A percentile compares a stretch with the other conserved stretches of the same genome.
These are phyloP conservation scores for Psilocybe cubensis DNA, from an alignment of 768 basidiomycete genomes.

Conservation along the genomic window DNA sequence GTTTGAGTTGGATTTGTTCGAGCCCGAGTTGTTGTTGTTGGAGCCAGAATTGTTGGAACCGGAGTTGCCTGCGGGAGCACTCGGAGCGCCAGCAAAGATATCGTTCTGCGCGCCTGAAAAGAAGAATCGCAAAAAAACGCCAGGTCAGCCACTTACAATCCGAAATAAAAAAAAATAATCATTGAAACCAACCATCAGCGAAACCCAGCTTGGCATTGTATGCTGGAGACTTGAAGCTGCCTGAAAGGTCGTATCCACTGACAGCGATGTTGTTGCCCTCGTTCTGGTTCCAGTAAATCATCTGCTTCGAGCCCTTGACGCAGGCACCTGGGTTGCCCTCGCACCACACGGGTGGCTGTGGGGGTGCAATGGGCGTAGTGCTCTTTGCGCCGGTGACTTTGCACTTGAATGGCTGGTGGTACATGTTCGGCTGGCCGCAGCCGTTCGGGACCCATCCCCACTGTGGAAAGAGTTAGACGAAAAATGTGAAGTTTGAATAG, in stretches of 20 bases:
- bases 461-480: background rate
- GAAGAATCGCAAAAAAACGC: background rate
- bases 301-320: slow-evolving; percentile 54
- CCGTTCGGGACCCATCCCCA: slow-evolving; percentile 22
- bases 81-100: slow-evolving; percentile 37
- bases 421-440: slow-evolving; percentile 60
- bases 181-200: slow-evolving; percentile 36
- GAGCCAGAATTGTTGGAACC: background rate
- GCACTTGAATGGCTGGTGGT: slow-evolving; percentile 49
- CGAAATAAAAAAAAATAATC: background rate
- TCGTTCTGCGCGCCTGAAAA: slow-evolving; percentile 52
- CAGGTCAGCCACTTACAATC: background rate
- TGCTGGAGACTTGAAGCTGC: slow-evolving; percentile 45
- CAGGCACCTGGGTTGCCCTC: slow-evolving; percentile 46
- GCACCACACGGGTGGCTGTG: slow-evolving; percentile 56
- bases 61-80: slow-evolving; percentile 1
- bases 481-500: background rate
- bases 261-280: slow-evolving; percentile 53
- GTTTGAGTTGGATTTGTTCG: background rate
- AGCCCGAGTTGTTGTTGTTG: background rate
- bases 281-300: slow-evolving; percentile 56
- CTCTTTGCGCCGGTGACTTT: slow-evolving; percentile 48
- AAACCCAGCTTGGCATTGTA: slow-evolving; percentile 57
- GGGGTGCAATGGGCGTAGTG: slow-evolving; percentile 40
- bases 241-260: slow-evolving; percentile 40